Evolutionary conservation across 371 early-diverging fungal genomes (phyloP), one percentile per base, ranked within the genome.

Genomic region (Circinella minor): DNA sequence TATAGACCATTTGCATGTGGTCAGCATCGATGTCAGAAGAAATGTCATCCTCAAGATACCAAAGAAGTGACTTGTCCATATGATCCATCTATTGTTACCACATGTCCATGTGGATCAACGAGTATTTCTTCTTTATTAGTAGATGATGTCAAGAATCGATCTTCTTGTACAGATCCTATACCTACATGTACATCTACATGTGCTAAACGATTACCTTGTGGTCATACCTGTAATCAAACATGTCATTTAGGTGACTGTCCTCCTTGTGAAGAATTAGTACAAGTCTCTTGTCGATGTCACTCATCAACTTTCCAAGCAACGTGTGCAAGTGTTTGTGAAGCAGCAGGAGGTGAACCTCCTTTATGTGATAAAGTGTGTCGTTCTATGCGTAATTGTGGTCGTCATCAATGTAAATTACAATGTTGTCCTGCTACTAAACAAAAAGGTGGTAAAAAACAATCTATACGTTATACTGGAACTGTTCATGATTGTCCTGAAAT

Each of bases 21-120:
- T 3, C 66, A 80, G n/a, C 98, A 98, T 76, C 64, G 43, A 5
- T 98, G 98, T 69, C 74, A 85, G 20, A 85, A 88, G 61, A 20
- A 68, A 5, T 98, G 98, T 70, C 98, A 96, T 77, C 84, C 87
- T 0, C 76, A 70, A 65, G 70, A 70, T 47, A 51, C 78, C 10
- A 85, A 86, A 46, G 76, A 82, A 27, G 84, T 74, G 34, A 62
- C 74, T 15, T 98, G 98, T 70, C 92, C 94, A 5, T 82, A 84
- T 49, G 92, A 91, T 75, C 96, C 96, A 0, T 65, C 68, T 1
- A 47, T 73, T 1, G 79, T 92, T 3, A 80, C 63, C 38, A 85
- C 87, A 0, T 98, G 98, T 71, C 97, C 96, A n/a, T 98, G 98
- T 74, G 94, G 94, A 13, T 71, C 85, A n/a, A 76, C 74, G 43